These are phyloP conservation scores for Fusarium chlamydosporum DNA, from an alignment of 2,329 filamentous ascomycete genomes.

Conservation along the genomic window DNA sequence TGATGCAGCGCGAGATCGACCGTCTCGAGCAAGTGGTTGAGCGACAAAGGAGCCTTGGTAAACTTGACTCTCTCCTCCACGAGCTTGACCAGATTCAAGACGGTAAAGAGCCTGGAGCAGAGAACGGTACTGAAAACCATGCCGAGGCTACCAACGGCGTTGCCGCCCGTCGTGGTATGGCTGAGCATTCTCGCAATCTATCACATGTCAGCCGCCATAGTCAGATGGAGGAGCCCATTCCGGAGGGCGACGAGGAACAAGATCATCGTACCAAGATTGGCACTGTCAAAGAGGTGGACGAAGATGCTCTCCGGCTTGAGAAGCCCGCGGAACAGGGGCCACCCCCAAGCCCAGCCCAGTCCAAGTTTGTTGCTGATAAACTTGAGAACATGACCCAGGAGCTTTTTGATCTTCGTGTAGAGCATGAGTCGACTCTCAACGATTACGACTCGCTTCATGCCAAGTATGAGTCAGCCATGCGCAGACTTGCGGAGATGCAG, in stretches of 20 bases:
- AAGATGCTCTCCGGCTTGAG: conserved; percentile 41
- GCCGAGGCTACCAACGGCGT: conserved; percentile 56
- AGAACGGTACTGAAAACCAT: conserved; percentile 43
- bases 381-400: conserved; percentile 92
- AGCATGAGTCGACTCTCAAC: conserved; percentile 86
- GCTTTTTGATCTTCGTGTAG: conserved; percentile 87
- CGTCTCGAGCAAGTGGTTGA: conserved; percentile 95
- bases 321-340: conserved; percentile 45
- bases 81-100: conserved; percentile 87
- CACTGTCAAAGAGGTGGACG: conserved; percentile 55
- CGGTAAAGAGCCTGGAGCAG: conserved; percentile 59
- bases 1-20: conserved; percentile 97
- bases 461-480: conserved; percentile 92
- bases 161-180: conserved; percentile 61
- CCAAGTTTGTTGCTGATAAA: conserved; percentile 90
- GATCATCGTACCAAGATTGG: conserved; percentile 51
- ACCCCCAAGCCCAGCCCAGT: conserved; percentile 81
- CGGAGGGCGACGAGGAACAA: conserved; percentile 65
- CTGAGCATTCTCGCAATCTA: conserved; percentile 68
- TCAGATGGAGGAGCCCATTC: conserved; percentile 68
- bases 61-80: conserved; percentile 91
- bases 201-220: conserved; percentile 69
- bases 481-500: conserved; percentile 85
- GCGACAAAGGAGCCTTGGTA: conserved; percentile 93
- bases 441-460: conserved; percentile 85